These are phyloP conservation scores for Hypoxylon sp. DNA, from an alignment of 2,329 filamentous ascomycete species.

Conservation along the genomic window DNA sequence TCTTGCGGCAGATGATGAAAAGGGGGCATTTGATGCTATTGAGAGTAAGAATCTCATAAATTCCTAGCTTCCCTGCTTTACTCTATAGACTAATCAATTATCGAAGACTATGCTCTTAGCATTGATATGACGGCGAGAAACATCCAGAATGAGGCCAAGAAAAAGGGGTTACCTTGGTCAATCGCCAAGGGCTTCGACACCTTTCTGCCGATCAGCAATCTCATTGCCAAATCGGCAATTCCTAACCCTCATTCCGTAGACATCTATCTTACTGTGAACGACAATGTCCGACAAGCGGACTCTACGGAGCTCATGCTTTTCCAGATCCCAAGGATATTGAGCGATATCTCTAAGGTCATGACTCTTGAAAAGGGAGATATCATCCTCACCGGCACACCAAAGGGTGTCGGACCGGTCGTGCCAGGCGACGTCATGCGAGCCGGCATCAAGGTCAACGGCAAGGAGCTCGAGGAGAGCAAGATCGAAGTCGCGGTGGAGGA, in stretches of 20 bases:
- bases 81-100: constrained; percentile 23
- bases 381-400: constrained; percentile 95
- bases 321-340: constrained; percentile 85
- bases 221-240: constrained; percentile 84
- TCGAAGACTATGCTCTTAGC: constrained; percentile 82
- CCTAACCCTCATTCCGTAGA: constrained; percentile 89
- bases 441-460: constrained; percentile 81
- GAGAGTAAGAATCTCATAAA: constrained; percentile 66
- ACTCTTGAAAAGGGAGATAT: constrained; percentile 92
- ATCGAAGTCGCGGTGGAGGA: constrained; percentile 89
- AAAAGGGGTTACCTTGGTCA: constrained; percentile 94
- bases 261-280: constrained; percentile 87
- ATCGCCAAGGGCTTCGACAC: constrained; percentile 99
- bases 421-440: constrained; percentile 90
- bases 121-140: constrained; percentile 99
- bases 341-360: constrained; percentile 96
- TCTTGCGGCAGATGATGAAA: constrained; percentile 77
- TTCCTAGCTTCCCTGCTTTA: background rate
- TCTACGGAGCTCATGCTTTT: constrained; percentile 96
- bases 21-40: constrained; percentile 85
- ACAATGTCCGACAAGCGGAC: constrained; percentile 81
- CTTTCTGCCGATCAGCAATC: constrained; percentile 86
- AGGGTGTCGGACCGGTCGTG: constrained; percentile 89
- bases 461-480: constrained; percentile 85
- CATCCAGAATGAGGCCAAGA: constrained; percentile 95